Base-by-base conservation (phyloP, 202 grass and related monocot species). In the Eragrostis tef region DNA sequence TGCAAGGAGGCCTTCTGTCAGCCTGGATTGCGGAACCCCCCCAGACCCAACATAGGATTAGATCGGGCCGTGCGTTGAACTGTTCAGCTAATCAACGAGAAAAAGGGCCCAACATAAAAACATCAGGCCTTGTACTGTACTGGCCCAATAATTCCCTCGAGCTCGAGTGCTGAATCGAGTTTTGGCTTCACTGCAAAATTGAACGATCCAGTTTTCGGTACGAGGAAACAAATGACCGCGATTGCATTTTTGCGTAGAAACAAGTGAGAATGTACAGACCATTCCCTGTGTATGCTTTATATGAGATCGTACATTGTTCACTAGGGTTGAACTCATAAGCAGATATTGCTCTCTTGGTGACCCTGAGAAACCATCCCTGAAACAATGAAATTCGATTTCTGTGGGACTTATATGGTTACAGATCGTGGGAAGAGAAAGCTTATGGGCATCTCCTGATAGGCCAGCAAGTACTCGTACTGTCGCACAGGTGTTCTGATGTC, bases 401-500 rank as follows among this genome's bases (percentile, higher is more conserved):
- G 34, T 6, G 34, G 34, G 6, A 39, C 34, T 6, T 39, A 5
- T 5, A 39, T 4, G n/a, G 7, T 7, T 54, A 54, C 52, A 54
- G 17, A 54, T 9, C 19, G n/a, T 7, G n/a, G 4, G 17, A 5
- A 53, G 50, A n/a, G 51, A 53, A 5, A 53, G 19, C 7, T 1
- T 51, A 16, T 16, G 14, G 48, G 13, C 12, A 51, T 16, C 49
- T 15, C 39, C 56, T 12, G 57, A 48, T 49, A 48, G 74, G 16
- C 15, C 24, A 31, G 16, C 25, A 19, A 20, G 75, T 22, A 65
- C 52, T 15, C 20, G 21, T 78, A n/a, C 60, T 47, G 19, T 39
- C 34, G 45, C 75, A 39, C 59, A 36, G n/a, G 26, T 44, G 13
- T 54, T 54, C 52, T 20, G 52, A 54, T 31, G 46, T 78, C 75